A percentile compares a stretch with the other conserved stretches of the same genome.
phyloP scores from a whole-genome alignment of 129 eudicot species.

The Arctium lappa region DNA sequence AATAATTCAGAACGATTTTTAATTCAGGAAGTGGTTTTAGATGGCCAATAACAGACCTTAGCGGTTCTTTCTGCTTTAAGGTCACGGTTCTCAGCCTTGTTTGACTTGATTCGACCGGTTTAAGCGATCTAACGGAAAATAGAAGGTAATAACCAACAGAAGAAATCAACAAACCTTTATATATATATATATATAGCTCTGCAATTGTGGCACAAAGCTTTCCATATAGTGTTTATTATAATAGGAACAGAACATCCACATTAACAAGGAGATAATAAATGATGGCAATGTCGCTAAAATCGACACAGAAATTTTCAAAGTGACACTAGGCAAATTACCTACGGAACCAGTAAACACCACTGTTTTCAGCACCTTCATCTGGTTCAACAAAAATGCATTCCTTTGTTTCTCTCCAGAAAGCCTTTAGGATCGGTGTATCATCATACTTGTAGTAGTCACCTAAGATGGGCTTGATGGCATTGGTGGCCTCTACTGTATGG shows the following conservation, averaged over 20 bases:
- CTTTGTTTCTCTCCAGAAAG: constrained; percentile 47
- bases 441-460: constrained; percentile 41
- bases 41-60: too few relatives aligned
- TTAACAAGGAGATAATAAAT: not conserved
- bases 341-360: constrained; percentile 31
- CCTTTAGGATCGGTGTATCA: constrained; percentile 36
- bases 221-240: not conserved
- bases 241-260: not conserved
- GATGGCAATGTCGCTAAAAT: not conserved
- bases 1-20: too few relatives aligned
- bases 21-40: too few relatives aligned
- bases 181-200: not conserved
- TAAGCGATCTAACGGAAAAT: not conserved
- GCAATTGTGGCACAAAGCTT: not conserved
- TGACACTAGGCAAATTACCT: not conserved
- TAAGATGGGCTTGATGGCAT: constrained; percentile 36
- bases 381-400: constrained; percentile 42
- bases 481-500: constrained; percentile 47
- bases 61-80: too few relatives aligned
- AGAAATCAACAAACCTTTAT: not conserved
- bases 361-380: constrained; percentile 16
- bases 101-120: too few relatives aligned
- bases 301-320: not conserved
- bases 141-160: not conserved
- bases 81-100: too few relatives aligned